A percentile compares a stretch with the other conserved stretches of the same genome.
phyloP scores from a whole-genome alignment of 805 yeast species.

The Wickerhamomyces rabaulensis region DNA sequence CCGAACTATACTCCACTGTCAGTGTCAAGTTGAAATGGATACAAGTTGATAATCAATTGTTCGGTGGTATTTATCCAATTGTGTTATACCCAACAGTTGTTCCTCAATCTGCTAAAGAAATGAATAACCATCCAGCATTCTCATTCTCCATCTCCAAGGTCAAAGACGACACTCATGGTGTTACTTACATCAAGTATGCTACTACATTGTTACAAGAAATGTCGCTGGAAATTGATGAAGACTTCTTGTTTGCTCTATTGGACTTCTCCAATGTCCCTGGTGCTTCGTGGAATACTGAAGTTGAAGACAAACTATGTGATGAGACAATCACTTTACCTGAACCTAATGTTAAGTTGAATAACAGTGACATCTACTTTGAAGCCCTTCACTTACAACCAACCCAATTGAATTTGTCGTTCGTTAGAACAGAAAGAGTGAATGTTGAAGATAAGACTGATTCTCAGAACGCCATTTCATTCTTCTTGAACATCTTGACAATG shows the following conservation, averaged over 20 bases:
- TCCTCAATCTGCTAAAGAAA: conserved; percentile 77
- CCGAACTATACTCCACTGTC: conserved; percentile 76
- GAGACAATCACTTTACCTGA: conserved; percentile 63
- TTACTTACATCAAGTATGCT: conserved; percentile 84
- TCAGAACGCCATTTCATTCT: conserved; percentile 65
- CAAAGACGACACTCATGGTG: conserved; percentile 88
- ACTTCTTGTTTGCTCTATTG: conserved; percentile 73
- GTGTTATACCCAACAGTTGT: conserved; percentile 85
- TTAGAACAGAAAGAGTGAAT: conserved; percentile 75
- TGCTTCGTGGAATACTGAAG: conserved; percentile 58
- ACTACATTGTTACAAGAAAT: conserved; percentile 85
- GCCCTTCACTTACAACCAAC: conserved; percentile 90
- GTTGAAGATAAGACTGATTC: conserved; percentile 58
- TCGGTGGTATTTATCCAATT: conserved; percentile 85
- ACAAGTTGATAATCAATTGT: conserved; percentile 88
- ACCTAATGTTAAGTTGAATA: conserved; percentile 49
- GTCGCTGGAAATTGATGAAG: conserved; percentile 91
- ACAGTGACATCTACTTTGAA: conserved; percentile 85
- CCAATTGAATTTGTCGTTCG: conserved; percentile 82
- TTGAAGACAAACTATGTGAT: conserved; percentile 54
- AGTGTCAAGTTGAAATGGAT: conserved; percentile 88
- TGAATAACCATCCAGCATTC: conserved; percentile 85
- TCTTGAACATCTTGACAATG: conserved; percentile 86
- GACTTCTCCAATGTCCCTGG: conserved; percentile 82
- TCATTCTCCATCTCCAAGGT: conserved; percentile 81